Conservation (phyloP, 495 filamentous ascomycete genomes). For the Talaromyces thailandensis region DNA sequence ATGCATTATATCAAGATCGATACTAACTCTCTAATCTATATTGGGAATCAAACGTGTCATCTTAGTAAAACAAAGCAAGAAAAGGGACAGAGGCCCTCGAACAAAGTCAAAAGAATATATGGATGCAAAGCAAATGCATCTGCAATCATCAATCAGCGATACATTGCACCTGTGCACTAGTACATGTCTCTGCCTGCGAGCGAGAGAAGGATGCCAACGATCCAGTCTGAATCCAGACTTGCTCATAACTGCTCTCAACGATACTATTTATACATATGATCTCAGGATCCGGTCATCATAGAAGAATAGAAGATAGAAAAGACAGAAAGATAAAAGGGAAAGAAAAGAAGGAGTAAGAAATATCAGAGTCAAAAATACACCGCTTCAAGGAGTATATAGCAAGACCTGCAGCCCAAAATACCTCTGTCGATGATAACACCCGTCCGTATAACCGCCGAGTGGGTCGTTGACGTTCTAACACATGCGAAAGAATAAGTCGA, state of each 20-base stretch:
- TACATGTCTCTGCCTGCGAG: neutral
- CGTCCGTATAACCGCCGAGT: neutral
- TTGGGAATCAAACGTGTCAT: constrained; percentile 5
- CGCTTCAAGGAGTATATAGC: constrained; percentile 3
- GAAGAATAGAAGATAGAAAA: constrained; percentile 4
- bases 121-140: neutral
- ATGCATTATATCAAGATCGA: neutral
- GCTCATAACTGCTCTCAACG: neutral
- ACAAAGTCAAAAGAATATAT: neutral
- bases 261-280: constrained; percentile 6
- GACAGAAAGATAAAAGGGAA: constrained; percentile 5
- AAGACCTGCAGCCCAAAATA: neutral
- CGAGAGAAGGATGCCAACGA: neutral
- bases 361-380: neutral
- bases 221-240: neutral
- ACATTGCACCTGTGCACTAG: neutral
- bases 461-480: neutral
- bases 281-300: neutral
- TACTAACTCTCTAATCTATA: neutral
- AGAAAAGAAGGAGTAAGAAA: constrained; percentile 3
- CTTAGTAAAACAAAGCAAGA: neutral
- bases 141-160: neutral
- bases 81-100: neutral
- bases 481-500: neutral
- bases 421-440: neutral